phyloP scores from a whole-genome alignment of 1,284 basidiomycete genomes.

The Apiotrichum laibachii region DNA sequence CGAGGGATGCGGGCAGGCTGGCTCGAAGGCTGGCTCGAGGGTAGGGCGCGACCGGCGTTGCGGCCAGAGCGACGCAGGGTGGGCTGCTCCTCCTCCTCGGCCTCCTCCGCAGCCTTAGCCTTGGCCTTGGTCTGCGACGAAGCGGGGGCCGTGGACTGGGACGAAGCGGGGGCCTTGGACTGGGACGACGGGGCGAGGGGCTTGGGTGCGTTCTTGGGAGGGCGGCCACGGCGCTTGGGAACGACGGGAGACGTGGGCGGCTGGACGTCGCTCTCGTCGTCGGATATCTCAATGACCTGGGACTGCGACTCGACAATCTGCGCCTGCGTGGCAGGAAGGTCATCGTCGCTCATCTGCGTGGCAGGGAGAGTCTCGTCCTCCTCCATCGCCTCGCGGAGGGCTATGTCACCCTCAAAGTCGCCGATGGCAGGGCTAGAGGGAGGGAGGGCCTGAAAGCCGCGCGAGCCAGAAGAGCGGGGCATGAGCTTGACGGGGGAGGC shows the following conservation, averaged over 20 bases:
- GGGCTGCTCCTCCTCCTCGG: too few relatives aligned
- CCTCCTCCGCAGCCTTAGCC: too few relatives aligned
- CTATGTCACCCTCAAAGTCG: conserved; percentile 16
- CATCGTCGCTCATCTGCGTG: background rate
- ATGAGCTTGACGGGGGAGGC: background rate
- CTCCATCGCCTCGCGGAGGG: conserved; percentile 18
- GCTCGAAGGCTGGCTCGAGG: background rate
- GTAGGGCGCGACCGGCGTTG: too few relatives aligned
- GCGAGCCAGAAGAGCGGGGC: background rate
- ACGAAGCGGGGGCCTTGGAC: background rate
- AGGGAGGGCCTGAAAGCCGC: background rate
- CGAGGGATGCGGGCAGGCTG: background rate
- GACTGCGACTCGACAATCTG: background rate
- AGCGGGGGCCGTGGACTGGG: background rate
- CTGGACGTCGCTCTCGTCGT: too few relatives aligned
- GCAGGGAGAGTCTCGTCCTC: conserved; percentile 11
- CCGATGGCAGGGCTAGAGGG: conserved; percentile 5
- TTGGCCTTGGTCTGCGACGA: background rate
- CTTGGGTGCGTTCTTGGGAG: background rate
- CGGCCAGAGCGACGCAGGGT: too few relatives aligned
- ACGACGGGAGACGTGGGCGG: background rate
- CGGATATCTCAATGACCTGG: background rate
- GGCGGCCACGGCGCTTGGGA: background rate
- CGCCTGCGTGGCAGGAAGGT: conserved; percentile 8
- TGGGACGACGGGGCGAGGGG: background rate